A percentile compares a stretch with the other conserved stretches of the same genome.
Evolutionary conservation across 805 yeast species (phyloP).

Genomic region (Starmerella ratchasimensis): DNA sequence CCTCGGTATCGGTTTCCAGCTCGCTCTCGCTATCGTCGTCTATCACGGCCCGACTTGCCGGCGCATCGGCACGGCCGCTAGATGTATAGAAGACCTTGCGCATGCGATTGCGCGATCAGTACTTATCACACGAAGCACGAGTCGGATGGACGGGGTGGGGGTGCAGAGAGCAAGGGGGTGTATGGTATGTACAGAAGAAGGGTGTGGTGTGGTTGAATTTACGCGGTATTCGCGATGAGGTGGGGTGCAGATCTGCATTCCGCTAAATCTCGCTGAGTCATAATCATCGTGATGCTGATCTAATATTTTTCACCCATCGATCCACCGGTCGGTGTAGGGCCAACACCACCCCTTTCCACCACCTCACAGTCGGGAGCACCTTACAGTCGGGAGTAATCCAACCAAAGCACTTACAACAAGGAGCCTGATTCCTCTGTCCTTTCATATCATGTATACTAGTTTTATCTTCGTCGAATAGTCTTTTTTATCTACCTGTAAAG

Average conservation of each 20-base stretch:
- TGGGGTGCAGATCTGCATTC: too few relatives aligned
- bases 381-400: neutral
- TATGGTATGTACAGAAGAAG: too few relatives aligned
- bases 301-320: too few relatives aligned
- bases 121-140: neutral
- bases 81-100: conserved; percentile 14
- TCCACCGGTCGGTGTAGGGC: too few relatives aligned
- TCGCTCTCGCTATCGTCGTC: conserved; percentile 18
- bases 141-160: neutral
- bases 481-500: too few relatives aligned
- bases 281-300: too few relatives aligned
- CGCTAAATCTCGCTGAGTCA: too few relatives aligned
- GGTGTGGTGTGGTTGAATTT: too few relatives aligned
- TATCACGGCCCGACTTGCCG: neutral
- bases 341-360: too few relatives aligned
- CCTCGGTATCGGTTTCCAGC: conserved; percentile 27
- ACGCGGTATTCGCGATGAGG: too few relatives aligned
- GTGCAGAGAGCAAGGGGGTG: too few relatives aligned
- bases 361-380: too few relatives aligned
- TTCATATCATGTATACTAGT: neutral
- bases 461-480: neutral
- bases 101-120: conserved; percentile 5
- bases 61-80: conserved; percentile 5
- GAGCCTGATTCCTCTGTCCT: neutral
- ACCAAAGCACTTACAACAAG: neutral